phyloP scores from a whole-genome alignment of 1,284 basidiomycete genomes.

The Microbotryum intermedium region DNA sequence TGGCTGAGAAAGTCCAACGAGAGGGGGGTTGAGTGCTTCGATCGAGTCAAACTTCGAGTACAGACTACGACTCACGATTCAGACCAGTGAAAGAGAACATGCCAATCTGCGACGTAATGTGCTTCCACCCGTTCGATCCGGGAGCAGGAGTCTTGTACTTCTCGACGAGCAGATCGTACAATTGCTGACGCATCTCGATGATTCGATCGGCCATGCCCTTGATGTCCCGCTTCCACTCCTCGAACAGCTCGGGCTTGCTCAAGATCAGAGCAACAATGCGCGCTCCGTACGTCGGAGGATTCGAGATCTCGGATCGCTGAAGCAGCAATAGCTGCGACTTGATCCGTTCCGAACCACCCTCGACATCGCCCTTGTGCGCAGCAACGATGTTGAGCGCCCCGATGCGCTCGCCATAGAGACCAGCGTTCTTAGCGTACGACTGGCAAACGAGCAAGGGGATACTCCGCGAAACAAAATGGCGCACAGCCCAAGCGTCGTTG shows the following conservation, averaged over 20 bases:
- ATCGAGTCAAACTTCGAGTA: conserved; percentile 20
- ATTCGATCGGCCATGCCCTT: conserved; percentile 85
- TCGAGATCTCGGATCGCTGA: conserved; percentile 84
- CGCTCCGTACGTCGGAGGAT: conserved; percentile 83
- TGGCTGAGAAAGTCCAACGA: conserved; percentile 30
- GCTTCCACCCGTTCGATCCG: conserved; percentile 63
- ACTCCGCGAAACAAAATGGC: conserved; percentile 69
- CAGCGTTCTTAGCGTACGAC: conserved; percentile 95
- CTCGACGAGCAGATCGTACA: conserved; percentile 67
- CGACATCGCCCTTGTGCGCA: conserved; percentile 42
- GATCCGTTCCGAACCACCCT: conserved; percentile 60
- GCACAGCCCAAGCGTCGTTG: conserved; percentile 86
- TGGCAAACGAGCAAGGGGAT: conserved; percentile 83
- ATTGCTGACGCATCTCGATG: conserved; percentile 75
- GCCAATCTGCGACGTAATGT: conserved; percentile 80
- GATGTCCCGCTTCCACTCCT: conserved; percentile 84
- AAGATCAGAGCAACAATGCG: conserved; percentile 72
- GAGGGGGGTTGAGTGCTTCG: neutral
- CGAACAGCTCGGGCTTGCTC: conserved; percentile 61
- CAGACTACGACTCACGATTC: conserved; percentile 24
- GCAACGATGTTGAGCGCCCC: conserved; percentile 70
- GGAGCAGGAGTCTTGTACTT: conserved; percentile 68
- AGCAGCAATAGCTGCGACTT: conserved; percentile 78
- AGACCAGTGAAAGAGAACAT: conserved; percentile 53
- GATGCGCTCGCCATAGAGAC: conserved; percentile 82